phyloP scores from a whole-genome alignment of 257 asterid genomes.

The Nyctanthes arbortristis region DNA sequence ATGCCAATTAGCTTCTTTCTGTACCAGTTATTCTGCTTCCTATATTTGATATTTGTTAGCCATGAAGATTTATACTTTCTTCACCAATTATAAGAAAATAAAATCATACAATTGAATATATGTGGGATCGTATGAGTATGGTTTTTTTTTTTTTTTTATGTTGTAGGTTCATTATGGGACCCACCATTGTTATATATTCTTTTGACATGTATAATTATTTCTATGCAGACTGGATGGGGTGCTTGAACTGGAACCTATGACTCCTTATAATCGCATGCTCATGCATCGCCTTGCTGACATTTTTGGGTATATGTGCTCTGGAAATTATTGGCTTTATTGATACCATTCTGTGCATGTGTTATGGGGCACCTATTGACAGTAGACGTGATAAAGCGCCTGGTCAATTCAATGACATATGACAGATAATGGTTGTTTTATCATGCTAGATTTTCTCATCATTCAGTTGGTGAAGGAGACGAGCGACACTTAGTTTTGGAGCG shows the following conservation, averaged over 20 bases:
- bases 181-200: background rate
- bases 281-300: slow-evolving; percentile 93
- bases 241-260: slow-evolving; percentile 84
- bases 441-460: slow-evolving; percentile 79
- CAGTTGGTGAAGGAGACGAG: slow-evolving; percentile 92
- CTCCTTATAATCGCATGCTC: slow-evolving; percentile 77
- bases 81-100: slow-evolving; percentile 2
- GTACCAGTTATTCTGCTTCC: slow-evolving; percentile 11
- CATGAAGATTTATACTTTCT: background rate
- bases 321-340: background rate
- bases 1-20: background rate
- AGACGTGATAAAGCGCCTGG: slow-evolving; percentile 5
- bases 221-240: slow-evolving; percentile 62
- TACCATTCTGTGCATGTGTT: slow-evolving; percentile 14
- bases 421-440: slow-evolving; percentile 25
- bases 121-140: background rate
- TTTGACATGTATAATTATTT: slow-evolving; percentile 18
- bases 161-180: background rate
- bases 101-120: background rate
- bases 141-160: too few relatives aligned
- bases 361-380: slow-evolving; percentile 4
- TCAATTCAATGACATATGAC: slow-evolving; percentile 15
- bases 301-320: slow-evolving; percentile 60
- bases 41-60: slow-evolving; percentile 8
- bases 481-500: slow-evolving; percentile 84